Conservation (phyloP, 257 asterid genomes). For the Coffea eugenioides region DNA sequence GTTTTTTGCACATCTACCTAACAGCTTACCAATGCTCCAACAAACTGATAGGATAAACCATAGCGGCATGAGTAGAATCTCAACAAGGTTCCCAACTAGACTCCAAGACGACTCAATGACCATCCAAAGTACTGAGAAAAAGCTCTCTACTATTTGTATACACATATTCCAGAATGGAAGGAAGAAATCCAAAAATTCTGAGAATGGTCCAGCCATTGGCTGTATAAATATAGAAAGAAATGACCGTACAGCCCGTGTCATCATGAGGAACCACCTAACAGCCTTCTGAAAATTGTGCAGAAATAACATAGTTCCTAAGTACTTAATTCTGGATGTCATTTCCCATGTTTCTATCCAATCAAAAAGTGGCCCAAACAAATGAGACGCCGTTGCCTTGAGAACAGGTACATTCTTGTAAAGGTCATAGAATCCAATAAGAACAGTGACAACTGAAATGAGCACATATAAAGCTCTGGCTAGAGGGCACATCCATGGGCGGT, state of each 20-base stretch:
- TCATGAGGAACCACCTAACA: conserved; percentile 71
- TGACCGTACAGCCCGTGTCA: conserved; percentile 57
- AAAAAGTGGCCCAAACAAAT: conserved; percentile 89
- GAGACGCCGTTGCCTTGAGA: conserved; percentile 85
- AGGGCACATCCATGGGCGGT: conserved; percentile 99
- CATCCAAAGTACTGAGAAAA: conserved; percentile 69
- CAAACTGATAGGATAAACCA: conserved; percentile 48
- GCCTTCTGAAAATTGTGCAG: conserved; percentile 96
- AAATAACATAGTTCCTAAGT: conserved; percentile 94
- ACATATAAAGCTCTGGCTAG: conserved; percentile 78
- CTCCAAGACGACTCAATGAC: conserved; percentile 54
- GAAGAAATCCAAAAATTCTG: conserved; percentile 58
- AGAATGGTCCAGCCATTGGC: conserved; percentile 70
- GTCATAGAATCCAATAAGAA: conserved; percentile 94
- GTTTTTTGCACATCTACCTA: background rate
- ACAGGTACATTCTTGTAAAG: conserved; percentile 92
- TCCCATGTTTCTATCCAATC: conserved; percentile 97
- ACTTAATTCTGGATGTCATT: conserved; percentile 86
- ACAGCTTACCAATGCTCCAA: conserved; percentile 65
- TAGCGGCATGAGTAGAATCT: conserved; percentile 70
- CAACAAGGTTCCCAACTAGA: conserved; percentile 50
- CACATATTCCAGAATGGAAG: conserved; percentile 67
- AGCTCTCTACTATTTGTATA: conserved; percentile 47
- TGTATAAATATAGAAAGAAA: conserved; percentile 46
- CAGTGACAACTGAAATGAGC: conserved; percentile 72